These are phyloP conservation scores for Leccinum variicolor DNA, from an alignment of 768 basidiomycete genomes.

Conservation along the genomic window DNA sequence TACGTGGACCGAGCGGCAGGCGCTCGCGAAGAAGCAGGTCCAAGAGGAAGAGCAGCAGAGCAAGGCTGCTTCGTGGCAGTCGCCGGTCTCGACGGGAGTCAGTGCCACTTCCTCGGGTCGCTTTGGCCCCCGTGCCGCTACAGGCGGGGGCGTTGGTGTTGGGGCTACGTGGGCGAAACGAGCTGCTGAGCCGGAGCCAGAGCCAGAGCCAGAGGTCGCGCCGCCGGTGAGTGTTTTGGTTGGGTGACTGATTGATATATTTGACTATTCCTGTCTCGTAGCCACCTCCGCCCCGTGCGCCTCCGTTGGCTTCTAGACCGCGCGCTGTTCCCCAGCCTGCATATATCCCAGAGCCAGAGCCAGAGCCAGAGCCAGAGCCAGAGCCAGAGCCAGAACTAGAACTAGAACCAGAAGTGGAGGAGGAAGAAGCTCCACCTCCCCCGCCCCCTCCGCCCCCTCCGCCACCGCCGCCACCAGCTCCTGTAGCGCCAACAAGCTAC, in stretches of 20 bases:
- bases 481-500: conserved; percentile 16
- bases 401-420: conserved; percentile 3
- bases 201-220: conserved; percentile 27
- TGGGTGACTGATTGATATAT: conserved; percentile 1
- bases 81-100: conserved; percentile 32
- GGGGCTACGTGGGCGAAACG: conserved; percentile 16
- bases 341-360: conserved; percentile 19
- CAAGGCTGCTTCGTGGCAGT: conserved; percentile 48
- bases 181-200: conserved; percentile 22
- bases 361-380: conserved; percentile 15
- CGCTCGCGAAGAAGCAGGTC: conserved; percentile 80
- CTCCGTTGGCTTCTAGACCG: conserved; percentile 19
- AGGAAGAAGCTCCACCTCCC: conserved; percentile 15
- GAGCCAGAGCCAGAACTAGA: neutral
- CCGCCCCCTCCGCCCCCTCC: conserved; percentile 29
- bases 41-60: conserved; percentile 75
- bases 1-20: conserved; percentile 94
- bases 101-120: conserved; percentile 40
- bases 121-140: conserved; percentile 30
- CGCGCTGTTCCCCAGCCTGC: conserved; percentile 16
- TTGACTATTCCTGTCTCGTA: neutral
- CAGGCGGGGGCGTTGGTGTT: conserved; percentile 28
- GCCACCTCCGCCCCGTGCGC: conserved; percentile 29
- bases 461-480: conserved; percentile 4
- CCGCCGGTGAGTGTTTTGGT: conserved; percentile 25